These are phyloP conservation scores for Leptographium galeiforme DNA, from an alignment of 2,329 filamentous ascomycete species.

Conservation along the genomic window DNA sequence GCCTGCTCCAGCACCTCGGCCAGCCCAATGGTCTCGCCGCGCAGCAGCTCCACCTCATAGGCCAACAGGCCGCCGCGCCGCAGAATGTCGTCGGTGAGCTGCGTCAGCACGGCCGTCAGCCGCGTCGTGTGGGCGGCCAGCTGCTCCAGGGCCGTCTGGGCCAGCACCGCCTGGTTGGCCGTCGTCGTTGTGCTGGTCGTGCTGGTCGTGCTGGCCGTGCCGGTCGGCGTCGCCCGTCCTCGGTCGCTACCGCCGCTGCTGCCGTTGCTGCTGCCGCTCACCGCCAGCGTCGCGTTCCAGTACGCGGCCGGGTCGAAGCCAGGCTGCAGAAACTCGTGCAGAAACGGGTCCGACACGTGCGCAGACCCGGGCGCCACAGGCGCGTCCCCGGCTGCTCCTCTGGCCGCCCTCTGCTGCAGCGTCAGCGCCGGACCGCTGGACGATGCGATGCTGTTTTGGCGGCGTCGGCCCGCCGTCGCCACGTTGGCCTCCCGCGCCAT, in stretches of 20 bases:
- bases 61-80: constrained; percentile 76
- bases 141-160: constrained; percentile 73
- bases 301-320: constrained; percentile 81
- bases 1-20: constrained; percentile 59
- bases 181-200: constrained; percentile 10
- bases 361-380: constrained; percentile 36
- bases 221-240: background rate
- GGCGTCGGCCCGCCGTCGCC: constrained; percentile 21
- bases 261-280: background rate
- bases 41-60: constrained; percentile 85
- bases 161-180: constrained; percentile 52
- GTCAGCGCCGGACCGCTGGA: constrained; percentile 18
- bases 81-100: constrained; percentile 88
- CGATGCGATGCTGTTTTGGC: constrained; percentile 28
- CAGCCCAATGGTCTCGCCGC: constrained; percentile 75
- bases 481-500: constrained; percentile 27
- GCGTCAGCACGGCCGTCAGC: constrained; percentile 67
- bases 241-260: background rate
- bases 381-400: constrained; percentile 21
- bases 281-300: constrained; percentile 57
- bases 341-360: constrained; percentile 57
- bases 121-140: constrained; percentile 80
- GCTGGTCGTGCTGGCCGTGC: too few species aligned
- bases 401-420: constrained; percentile 18
- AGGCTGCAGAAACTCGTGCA: constrained; percentile 61